These are phyloP conservation scores for Mycena crocata DNA, from an alignment of 768 basidiomycete genomes.

Conservation along the genomic window DNA sequence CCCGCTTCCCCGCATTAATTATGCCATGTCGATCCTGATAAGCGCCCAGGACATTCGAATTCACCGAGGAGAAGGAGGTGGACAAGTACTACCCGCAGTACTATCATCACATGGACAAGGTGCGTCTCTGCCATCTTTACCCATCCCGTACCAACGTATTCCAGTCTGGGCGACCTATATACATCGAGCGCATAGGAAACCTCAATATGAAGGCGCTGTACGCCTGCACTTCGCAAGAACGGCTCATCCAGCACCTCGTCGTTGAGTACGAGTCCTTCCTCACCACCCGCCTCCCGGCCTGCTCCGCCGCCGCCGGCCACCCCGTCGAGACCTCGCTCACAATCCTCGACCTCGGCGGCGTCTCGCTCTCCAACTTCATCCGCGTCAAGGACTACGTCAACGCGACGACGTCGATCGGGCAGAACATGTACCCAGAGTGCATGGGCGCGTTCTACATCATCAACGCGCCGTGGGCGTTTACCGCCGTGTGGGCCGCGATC, in stretches of 20 bases:
- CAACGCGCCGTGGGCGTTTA: constrained; percentile 95
- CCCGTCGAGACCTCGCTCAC: constrained; percentile 98
- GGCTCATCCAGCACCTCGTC: constrained; percentile 90
- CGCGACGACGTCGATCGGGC: constrained; percentile 81
- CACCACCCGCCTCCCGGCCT: constrained; percentile 82
- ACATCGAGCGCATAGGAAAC: constrained; percentile 93
- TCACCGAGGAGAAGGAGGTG: constrained; percentile 84
- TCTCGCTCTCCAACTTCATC: constrained; percentile 83
- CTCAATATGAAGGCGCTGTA: constrained; percentile 90
- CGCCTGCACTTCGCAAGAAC: constrained; percentile 83
- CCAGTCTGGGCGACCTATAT: constrained; percentile 96
- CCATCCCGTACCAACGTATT: not conserved
- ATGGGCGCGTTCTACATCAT: constrained; percentile 99
- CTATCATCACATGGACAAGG: constrained; percentile 95
- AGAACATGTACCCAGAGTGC: constrained; percentile 89
- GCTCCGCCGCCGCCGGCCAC: constrained; percentile 77
- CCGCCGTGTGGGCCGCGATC: constrained; percentile 87
- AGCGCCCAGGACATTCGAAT: constrained; percentile 78
- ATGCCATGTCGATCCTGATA: not conserved
- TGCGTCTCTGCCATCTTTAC: constrained; percentile 43
- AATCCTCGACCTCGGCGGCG: constrained; percentile 88
- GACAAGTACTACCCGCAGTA: constrained; percentile 96
- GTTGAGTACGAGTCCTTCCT: constrained; percentile 94
- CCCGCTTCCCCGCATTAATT: too few relatives aligned
- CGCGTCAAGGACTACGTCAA: constrained; percentile 93